Base-by-base conservation (phyloP, 2,329 filamentous ascomycete genomes). In the Microdochium paspali region DNA sequence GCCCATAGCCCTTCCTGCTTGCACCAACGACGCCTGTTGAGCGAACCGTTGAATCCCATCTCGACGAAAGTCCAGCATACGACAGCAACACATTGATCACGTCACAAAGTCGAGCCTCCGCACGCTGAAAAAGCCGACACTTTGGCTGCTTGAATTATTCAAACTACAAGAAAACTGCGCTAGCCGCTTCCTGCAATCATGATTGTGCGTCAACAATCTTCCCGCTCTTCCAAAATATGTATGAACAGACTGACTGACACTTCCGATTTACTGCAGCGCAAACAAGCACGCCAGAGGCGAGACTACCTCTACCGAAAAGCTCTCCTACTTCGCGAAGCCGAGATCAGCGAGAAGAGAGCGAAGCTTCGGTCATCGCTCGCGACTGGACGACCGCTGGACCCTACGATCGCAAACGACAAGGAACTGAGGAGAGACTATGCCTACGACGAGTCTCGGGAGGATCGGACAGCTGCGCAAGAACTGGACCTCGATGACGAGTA, bases 271-370 rank as follows among this genome's bases (percentile, higher is more conserved):
- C 24, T 12, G 26, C 54, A 79, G 70, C 79, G 84, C 59, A 79
- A 84, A 74, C 84, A 89, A 76, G 83, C 84, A 52, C 81, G 87
- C 56, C 82, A 90, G 66, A 77, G 88, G 58, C 77, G 87, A 57
- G 88, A 94, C 63, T 94, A 97, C 66, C 82, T 98, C 58, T 95
- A 96, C 66, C 82, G 91, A 51, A 84, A 87, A 60, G 91, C 93
- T 31, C 76, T 96, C 49, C 84, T 89, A 21, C 79, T 96, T 40
- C 84, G 86, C 56, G 89, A 96, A 70, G 91, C 91, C 51, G 91
- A 95, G 61, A 94, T 94, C 54, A 87, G 86, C 49, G 88, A 95
- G 64, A 95, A 95, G 66, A 77, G 91, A 58, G 85, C 90, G 32
- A 87, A 94, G 63, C 71, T 98, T 47, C 86, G 90, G 63, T 82